These are phyloP conservation scores for Diversispora eburnea DNA, from an alignment of 192 early-diverging fungal species.

Conservation along the genomic window DNA sequence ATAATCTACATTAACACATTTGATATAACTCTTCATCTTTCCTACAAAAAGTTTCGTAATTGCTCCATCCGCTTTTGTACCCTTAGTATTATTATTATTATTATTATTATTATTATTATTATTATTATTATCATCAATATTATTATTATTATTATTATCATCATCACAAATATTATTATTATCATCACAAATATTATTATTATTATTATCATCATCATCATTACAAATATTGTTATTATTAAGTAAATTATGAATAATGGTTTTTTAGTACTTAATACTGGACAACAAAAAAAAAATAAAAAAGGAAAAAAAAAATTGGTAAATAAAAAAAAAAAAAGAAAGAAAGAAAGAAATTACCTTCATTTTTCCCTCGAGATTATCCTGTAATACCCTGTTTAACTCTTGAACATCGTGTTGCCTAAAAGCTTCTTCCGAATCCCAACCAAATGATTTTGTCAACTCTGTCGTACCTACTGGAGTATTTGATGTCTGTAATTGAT, in stretches of 20 bases:
- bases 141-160: too few relatives aligned
- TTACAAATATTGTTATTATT: too few relatives aligned
- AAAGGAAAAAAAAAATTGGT: not conserved
- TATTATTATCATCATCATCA: too few relatives aligned
- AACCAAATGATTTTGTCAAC: slow-evolving; percentile 97
- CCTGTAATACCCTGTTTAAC: slow-evolving; percentile 94
- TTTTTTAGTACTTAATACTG: not conserved
- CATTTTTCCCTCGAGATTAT: slow-evolving; percentile 97
- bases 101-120: too few relatives aligned
- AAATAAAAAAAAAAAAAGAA: not conserved
- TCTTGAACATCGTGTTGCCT: slow-evolving; percentile 99
- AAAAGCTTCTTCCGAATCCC: slow-evolving; percentile 93
- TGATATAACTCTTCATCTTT: slow-evolving; percentile 96
- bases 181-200: too few relatives aligned
- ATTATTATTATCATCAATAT: too few relatives aligned
- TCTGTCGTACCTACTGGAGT: slow-evolving; percentile 86
- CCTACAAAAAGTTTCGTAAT: slow-evolving; percentile 91
- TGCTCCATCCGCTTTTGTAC: slow-evolving; percentile 87
- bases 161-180: too few relatives aligned
- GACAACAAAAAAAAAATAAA: not conserved
- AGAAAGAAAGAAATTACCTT: slow-evolving; percentile 52
- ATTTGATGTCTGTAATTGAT: slow-evolving; percentile 73
- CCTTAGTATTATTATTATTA: slow-evolving; percentile 34
- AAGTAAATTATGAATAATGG: not conserved
- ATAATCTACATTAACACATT: slow-evolving; percentile 91